These are phyloP conservation scores for Parietichytrium sp. DNA, from an alignment of 108 stramenopile species.

Conservation along the genomic window DNA sequence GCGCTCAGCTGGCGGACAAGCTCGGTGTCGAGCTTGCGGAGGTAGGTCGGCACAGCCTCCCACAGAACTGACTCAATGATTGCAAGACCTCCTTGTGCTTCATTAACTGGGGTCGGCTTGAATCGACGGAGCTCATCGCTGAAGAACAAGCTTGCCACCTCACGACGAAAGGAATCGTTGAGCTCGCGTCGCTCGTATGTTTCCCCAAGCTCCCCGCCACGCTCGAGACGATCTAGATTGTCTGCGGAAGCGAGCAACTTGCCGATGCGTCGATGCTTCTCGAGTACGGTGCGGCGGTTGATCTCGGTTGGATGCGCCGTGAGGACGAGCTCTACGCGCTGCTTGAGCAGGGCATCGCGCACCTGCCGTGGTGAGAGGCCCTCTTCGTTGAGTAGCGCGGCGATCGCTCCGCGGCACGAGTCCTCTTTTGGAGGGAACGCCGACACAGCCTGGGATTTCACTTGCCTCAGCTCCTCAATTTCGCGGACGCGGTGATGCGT, in stretches of 20 bases:
- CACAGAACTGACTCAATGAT: slow-evolving; percentile 90
- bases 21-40: slow-evolving; percentile 85
- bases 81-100: slow-evolving; percentile 85
- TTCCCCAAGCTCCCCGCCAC: slow-evolving; percentile 24
- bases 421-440: slow-evolving; percentile 51
- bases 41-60: slow-evolving; percentile 88
- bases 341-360: slow-evolving; percentile 72
- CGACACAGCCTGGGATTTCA: neutral
- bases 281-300: slow-evolving; percentile 84
- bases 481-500: slow-evolving; percentile 50
- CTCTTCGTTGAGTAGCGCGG: slow-evolving; percentile 51
- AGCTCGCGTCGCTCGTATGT: slow-evolving; percentile 72
- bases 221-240: slow-evolving; percentile 47
- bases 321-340: slow-evolving; percentile 89
- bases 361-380: slow-evolving; percentile 67
- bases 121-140: slow-evolving; percentile 77
- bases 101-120: slow-evolving; percentile 87
- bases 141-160: slow-evolving; percentile 51
- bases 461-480: neutral
- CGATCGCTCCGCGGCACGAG: slow-evolving; percentile 55
- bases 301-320: slow-evolving; percentile 97
- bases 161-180: slow-evolving; percentile 65
- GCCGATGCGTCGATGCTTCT: slow-evolving; percentile 53
- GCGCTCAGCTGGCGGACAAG: slow-evolving; percentile 69
- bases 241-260: slow-evolving; percentile 41